Evolutionary conservation across 305 asterid species (phyloP).

Genomic region (Solanum hybrid): DNA sequence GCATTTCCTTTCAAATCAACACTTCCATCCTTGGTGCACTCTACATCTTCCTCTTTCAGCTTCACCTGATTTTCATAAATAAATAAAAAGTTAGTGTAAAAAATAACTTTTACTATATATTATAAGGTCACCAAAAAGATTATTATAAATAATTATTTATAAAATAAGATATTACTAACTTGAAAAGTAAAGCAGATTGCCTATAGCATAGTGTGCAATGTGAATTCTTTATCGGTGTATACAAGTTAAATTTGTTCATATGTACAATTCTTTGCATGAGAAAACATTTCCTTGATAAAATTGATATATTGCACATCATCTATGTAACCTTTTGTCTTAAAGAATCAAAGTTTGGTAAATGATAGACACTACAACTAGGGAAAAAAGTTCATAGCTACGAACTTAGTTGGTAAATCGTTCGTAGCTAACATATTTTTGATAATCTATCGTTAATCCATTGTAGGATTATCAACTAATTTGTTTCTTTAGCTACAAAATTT

Average conservation of each 20-base stretch:
- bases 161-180: not conserved
- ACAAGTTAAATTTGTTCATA: not conserved
- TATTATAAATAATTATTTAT: not conserved
- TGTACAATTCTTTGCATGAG: not conserved
- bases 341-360: not conserved
- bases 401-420: not conserved
- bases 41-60: conserved; percentile 31
- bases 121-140: not conserved
- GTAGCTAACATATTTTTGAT: not conserved
- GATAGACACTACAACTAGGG: not conserved
- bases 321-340: not conserved
- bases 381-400: not conserved
- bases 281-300: not conserved
- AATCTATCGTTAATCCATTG: not conserved
- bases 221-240: not conserved
- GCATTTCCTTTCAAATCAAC: conserved; percentile 69
- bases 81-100: not conserved
- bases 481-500: not conserved
- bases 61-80: conserved; percentile 25
- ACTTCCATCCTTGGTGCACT: conserved; percentile 61
- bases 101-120: not conserved
- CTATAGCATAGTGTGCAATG: not conserved
- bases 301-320: not conserved
- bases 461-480: not conserved
- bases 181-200: not conserved